These are phyloP conservation scores for Pyricularia grisea DNA, from an alignment of 2,329 filamentous ascomycete species.

Conservation along the genomic window DNA sequence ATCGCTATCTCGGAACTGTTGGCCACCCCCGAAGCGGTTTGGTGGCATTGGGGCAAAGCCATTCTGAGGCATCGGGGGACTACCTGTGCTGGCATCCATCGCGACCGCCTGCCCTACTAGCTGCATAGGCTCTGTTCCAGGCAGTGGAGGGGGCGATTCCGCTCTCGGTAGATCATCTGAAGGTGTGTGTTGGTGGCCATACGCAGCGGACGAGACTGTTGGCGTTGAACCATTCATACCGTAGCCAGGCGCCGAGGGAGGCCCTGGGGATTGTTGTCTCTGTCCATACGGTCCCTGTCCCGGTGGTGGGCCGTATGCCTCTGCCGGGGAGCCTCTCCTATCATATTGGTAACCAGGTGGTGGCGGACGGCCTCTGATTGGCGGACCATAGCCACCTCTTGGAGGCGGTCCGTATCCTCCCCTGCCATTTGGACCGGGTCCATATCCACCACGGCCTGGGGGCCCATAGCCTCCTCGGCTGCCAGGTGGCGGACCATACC, in stretches of 20 bases:
- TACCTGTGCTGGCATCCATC: slow-evolving; percentile 64
- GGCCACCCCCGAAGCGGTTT: slow-evolving; percentile 22
- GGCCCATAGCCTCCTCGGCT: slow-evolving; percentile 23
- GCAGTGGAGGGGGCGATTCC: slow-evolving; percentile 54
- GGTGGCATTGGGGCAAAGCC: slow-evolving; percentile 23
- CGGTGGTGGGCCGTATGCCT: background rate
- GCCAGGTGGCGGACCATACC: slow-evolving; percentile 21
- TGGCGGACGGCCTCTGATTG: slow-evolving; percentile 28
- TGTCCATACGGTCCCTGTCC: slow-evolving; percentile 8
- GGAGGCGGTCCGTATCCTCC: slow-evolving; percentile 26
- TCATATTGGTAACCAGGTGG: slow-evolving; percentile 35
- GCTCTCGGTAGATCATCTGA: slow-evolving; percentile 44
- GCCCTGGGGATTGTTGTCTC: slow-evolving; percentile 27
- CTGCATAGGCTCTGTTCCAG: slow-evolving; percentile 21
- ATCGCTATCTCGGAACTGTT: slow-evolving; percentile 52
- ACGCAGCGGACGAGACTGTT: slow-evolving; percentile 25
- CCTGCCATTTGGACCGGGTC: slow-evolving; percentile 25
- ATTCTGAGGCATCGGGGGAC: slow-evolving; percentile 31
- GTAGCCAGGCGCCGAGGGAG: slow-evolving; percentile 24
- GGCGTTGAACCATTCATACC: slow-evolving; percentile 26
- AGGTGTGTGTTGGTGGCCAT: slow-evolving; percentile 29
- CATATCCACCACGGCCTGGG: slow-evolving; percentile 33
- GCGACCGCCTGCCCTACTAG: slow-evolving; percentile 60
- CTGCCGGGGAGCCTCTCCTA: slow-evolving; percentile 7
- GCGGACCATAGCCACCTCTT: slow-evolving; percentile 22